phyloP scores from a whole-genome alignment of 345 rosid species.

The Carallia brachiata region DNA sequence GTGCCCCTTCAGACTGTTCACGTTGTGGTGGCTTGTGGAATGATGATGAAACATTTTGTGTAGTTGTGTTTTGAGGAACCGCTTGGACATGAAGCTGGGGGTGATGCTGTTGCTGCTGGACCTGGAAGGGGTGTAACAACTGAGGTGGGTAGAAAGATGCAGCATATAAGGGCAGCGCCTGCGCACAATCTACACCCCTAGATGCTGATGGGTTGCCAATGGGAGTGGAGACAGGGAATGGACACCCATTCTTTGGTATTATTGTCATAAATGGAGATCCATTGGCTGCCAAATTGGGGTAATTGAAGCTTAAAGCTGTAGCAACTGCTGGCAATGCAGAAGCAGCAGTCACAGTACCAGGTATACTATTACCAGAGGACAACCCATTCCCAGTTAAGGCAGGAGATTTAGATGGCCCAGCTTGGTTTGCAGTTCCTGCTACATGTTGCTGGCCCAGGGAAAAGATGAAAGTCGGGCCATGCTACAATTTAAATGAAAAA shows the following conservation, averaged over 20 bases:
- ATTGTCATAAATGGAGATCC: constrained; percentile 45
- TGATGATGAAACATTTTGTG: constrained; percentile 46
- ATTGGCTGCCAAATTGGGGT: constrained; percentile 42
- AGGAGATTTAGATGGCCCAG: constrained; percentile 33
- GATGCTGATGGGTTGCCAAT: constrained; percentile 29
- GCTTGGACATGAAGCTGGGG: constrained; percentile 23
- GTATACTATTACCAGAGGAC: constrained; percentile 24
- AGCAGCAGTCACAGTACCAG: constrained; percentile 21
- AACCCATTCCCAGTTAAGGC: constrained; percentile 28
- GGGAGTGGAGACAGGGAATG: constrained; percentile 37
- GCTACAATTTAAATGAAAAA: constrained; percentile 29
- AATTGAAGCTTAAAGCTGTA: constrained; percentile 39
- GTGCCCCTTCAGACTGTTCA: constrained; percentile 27
- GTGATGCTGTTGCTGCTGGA: constrained; percentile 37
- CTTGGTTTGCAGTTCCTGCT: constrained; percentile 21
- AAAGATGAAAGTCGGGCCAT: constrained; percentile 47
- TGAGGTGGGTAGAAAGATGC: constrained; percentile 54
- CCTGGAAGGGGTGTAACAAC: constrained; percentile 44
- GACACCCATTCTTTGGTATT: constrained; percentile 45
- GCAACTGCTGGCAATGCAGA: constrained; percentile 24
- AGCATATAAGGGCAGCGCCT: constrained; percentile 43
- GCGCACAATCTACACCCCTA: constrained; percentile 41
- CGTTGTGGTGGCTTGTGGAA: constrained; percentile 38
- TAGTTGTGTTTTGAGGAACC: constrained; percentile 34
- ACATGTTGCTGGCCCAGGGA: constrained; percentile 45